Percentiles rank a stretch among this genome's conserved stretches.
Evolutionary conservation across 495 filamentous ascomycete species (phyloP).

Genomic region (Cercophora sp.): DNA sequence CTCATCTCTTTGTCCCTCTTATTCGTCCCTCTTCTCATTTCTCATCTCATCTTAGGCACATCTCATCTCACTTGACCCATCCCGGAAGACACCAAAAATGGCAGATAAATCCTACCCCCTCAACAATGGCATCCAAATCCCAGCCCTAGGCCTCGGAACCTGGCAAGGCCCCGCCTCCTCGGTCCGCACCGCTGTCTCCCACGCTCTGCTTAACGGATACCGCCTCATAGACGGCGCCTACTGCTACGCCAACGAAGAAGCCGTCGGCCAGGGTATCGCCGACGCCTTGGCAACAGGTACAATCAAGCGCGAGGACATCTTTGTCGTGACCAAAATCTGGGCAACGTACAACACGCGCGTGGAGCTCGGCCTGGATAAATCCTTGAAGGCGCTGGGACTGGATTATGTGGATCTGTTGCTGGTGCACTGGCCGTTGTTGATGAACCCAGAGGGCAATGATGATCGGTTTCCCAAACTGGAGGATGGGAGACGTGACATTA

Average conservation of each 20-base stretch:
- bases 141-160: conserved; percentile 70
- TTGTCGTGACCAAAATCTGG: conserved; percentile 83
- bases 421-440: conserved; percentile 76
- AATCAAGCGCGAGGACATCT: conserved; percentile 72
- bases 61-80: too few relatives aligned
- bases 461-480: conserved; percentile 68
- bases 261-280: conserved; percentile 51
- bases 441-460: conserved; percentile 77
- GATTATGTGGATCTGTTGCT: conserved; percentile 83
- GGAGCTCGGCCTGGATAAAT: conserved; percentile 64
- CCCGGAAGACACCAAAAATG: too few relatives aligned
- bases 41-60: too few relatives aligned
- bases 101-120: conserved; percentile 58
- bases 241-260: conserved; percentile 58
- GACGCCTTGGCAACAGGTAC: conserved; percentile 64
- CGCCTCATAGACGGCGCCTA: conserved; percentile 57
- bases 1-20: too few relatives aligned
- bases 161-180: conserved; percentile 70
- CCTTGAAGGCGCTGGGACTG: conserved; percentile 64
- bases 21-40: not conserved
- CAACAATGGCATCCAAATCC: conserved; percentile 73
- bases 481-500: conserved; percentile 67
- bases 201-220: conserved; percentile 61
- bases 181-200: conserved; percentile 49
- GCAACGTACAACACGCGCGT: conserved; percentile 68